Evolutionary conservation across 176 grass and related monocot species (phyloP), one percentile per base, ranked within the genome.

Genomic region (Carex cristatella): DNA sequence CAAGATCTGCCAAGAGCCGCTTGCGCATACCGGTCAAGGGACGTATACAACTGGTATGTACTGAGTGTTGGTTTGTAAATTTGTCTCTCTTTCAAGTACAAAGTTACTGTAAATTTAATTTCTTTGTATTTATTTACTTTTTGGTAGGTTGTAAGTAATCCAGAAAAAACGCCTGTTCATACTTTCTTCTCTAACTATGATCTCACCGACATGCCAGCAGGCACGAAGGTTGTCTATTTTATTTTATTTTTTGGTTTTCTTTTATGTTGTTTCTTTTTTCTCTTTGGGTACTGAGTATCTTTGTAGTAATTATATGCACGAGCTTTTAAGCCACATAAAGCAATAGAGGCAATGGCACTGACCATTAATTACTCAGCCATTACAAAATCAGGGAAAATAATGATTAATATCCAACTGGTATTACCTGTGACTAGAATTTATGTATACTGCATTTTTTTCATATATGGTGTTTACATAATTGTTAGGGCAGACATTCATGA

Each of bases 151-250:
- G 84, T 99, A 35, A 99, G 96, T 86, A 99, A 99, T 85, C 96
- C 96, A 83, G 96, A 99, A 86, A 95, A 87, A 85, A 99, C 96
- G 56, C 96, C 96, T 38, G 87, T 99, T 31, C 93, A 99, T 61
- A 95, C 96, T n/a, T 99, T 99, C 82, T 94, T 99, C 53, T 99
- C 91, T 88, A 94, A 88, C 73, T 99, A 99, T 88, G 93, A 99
- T 95, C 87, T 99, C 83, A 95, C 83, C 87, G 93, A 94, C 87
- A 99, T 99, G 96, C 96, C 96, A 86, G 83, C 91, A 90, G 93
- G 93, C 93, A 99, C 91, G 66, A 99, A 99, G 96, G 96, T 99
- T 86, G 61, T 49, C 53, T 19, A 85, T 83, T 72, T 77, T 75
- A 46, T 69, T 68, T 80, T 79, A 68, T 58, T 37, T 27, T 67